Percentiles rank a stretch among this genome's conserved stretches.
These are phyloP conservation scores for Citrus mangshanensis DNA, from an alignment of 345 rosid genomes.

Conservation along the genomic window DNA sequence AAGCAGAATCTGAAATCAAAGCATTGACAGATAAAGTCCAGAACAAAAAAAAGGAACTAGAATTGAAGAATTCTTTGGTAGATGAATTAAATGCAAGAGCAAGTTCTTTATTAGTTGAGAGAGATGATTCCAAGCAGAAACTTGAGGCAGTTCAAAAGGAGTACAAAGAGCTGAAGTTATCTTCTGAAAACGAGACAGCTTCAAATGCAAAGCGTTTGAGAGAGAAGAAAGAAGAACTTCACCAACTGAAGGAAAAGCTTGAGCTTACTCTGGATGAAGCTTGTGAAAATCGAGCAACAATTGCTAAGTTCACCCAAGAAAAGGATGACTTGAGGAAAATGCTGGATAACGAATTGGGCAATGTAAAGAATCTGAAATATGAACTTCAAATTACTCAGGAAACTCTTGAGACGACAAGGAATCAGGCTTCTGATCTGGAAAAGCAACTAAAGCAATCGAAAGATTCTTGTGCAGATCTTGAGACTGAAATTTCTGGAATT, in stretches of 20 bases:
- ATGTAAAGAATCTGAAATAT: slow-evolving; percentile 43
- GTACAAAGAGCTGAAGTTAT: slow-evolving; percentile 49
- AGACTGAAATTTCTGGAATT: slow-evolving; percentile 54
- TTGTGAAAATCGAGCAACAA: slow-evolving; percentile 29
- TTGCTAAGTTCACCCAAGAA: slow-evolving; percentile 53
- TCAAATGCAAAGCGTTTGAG: slow-evolving; percentile 45
- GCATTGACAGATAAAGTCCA: slow-evolving; percentile 41
- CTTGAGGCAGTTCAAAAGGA: slow-evolving; percentile 41
- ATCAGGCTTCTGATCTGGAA: slow-evolving; percentile 53
- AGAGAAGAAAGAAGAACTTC: slow-evolving; percentile 50
- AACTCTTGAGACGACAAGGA: slow-evolving; percentile 45
- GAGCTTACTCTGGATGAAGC: slow-evolving; percentile 37
- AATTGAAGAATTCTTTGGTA: slow-evolving; percentile 42
- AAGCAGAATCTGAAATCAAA: slow-evolving; percentile 47
- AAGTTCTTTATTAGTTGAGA: slow-evolving; percentile 47
- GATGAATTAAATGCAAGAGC: slow-evolving; percentile 51
- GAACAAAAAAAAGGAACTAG: slow-evolving; percentile 46
- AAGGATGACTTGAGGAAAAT: slow-evolving; percentile 48
- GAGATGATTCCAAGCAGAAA: slow-evolving; percentile 46
- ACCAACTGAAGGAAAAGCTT: slow-evolving; percentile 49
- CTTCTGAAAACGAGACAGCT: slow-evolving; percentile 56
- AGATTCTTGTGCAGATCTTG: slow-evolving; percentile 46
- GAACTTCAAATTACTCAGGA: slow-evolving; percentile 52
- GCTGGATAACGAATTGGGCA: slow-evolving; percentile 47
- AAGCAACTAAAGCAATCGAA: slow-evolving; percentile 50